Percentiles rank a stretch among this genome's conserved stretches.
phyloP scores from a whole-genome alignment of 306 rosid species.

The Benincasa hispida region DNA sequence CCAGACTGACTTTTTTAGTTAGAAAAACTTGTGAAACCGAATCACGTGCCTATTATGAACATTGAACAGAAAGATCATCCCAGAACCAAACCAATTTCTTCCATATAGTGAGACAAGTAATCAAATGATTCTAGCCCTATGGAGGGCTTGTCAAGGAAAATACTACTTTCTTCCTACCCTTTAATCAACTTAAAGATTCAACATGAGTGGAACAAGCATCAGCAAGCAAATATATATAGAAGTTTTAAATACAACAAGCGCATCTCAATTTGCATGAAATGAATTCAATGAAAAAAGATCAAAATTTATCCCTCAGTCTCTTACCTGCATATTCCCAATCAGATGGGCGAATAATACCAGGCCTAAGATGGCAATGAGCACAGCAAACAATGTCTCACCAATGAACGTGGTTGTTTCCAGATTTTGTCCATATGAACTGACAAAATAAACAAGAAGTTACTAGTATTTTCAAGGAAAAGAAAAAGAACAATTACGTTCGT shows the following conservation, averaged over 20 bases:
- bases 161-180: not conserved
- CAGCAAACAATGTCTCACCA: slow-evolving; percentile 89
- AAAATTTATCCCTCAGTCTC: not conserved
- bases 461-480: not conserved
- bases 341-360: slow-evolving; percentile 90
- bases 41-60: not conserved
- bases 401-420: slow-evolving; percentile 69
- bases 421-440: slow-evolving; percentile 96
- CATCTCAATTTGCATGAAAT: not conserved
- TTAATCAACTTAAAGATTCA: not conserved
- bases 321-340: slow-evolving; percentile 99
- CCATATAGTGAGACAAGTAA: not conserved
- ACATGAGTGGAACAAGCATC: not conserved
- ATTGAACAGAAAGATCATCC: not conserved
- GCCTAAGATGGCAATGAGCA: slow-evolving; percentile 89
- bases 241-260: not conserved
- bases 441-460: slow-evolving; percentile 15
- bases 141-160: not conserved
- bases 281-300: slow-evolving; percentile 6
- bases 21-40: not conserved
- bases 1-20: not conserved
- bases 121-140: not conserved
- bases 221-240: not conserved
- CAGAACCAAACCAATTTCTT: not conserved
- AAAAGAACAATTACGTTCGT: too few species aligned